A percentile compares a stretch with the other conserved stretches of the same genome.
phyloP scores from a whole-genome alignment of 257 asterid species.

The Nicotiana tabacum region DNA sequence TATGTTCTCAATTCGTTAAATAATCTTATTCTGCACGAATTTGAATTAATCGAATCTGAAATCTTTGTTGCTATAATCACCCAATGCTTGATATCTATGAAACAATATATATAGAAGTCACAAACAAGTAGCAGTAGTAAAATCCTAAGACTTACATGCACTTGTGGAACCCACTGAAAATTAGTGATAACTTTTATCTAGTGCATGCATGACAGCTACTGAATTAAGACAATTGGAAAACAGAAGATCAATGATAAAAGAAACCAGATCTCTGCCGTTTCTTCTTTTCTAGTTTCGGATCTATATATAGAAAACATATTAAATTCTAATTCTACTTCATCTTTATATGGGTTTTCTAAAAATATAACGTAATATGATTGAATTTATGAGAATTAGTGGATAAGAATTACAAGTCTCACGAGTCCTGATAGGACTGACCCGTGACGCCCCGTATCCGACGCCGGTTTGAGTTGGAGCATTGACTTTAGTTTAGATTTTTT shows the following conservation, averaged over 20 bases:
- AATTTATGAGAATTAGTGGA: background rate
- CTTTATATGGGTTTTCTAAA: background rate
- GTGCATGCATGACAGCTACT: background rate
- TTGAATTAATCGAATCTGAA: too few relatives aligned
- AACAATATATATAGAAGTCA: background rate
- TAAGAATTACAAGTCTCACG: background rate
- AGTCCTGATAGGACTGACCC: background rate
- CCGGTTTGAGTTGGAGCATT: background rate
- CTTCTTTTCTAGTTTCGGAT: background rate
- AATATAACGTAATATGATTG: background rate
- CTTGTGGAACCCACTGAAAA: background rate
- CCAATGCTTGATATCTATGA: background rate
- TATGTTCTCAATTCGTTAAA: too few relatives aligned
- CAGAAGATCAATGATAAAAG: background rate
- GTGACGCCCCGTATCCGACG: background rate
- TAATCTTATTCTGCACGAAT: too few relatives aligned
- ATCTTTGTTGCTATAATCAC: background rate
- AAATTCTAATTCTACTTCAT: background rate
- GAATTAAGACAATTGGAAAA: background rate
- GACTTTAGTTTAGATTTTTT: background rate
- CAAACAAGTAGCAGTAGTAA: background rate
- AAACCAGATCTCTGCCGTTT: background rate
- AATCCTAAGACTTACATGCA: background rate
- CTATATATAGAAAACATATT: background rate
- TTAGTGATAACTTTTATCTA: background rate